Conservation (phyloP, 768 basidiomycete genomes). For the Podaxis sp. region DNA sequence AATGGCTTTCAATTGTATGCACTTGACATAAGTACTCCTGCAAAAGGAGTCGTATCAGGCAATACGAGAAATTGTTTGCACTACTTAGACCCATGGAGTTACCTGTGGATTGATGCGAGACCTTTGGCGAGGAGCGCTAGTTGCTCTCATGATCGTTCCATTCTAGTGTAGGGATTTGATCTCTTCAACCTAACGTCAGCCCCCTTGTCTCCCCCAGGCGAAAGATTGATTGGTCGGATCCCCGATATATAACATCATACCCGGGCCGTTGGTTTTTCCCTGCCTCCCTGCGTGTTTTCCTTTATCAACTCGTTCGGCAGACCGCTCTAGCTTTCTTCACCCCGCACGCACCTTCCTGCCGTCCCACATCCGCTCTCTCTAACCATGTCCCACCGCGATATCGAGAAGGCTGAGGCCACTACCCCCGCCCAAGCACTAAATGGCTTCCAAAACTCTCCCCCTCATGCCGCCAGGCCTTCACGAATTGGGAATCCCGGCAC, state of each 20-base stretch:
- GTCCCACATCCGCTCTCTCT: conserved; percentile 9
- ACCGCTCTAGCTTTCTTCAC: background rate
- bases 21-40: background rate
- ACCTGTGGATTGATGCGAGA: background rate
- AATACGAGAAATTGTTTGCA: background rate
- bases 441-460: conserved; percentile 5
- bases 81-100: background rate
- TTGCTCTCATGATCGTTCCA: background rate
- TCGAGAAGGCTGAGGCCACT: conserved; percentile 39
- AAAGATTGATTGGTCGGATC: background rate
- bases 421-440: conserved; percentile 27
- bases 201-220: background rate
- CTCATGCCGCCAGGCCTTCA: conserved; percentile 26
- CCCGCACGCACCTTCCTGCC: background rate
- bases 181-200: background rate
- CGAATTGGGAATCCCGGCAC: conserved; percentile 61
- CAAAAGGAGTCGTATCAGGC: background rate
- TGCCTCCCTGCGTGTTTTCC: background rate
- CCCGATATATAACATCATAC: background rate
- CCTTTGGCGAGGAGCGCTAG: background rate
- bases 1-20: background rate
- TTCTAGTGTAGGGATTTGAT: background rate
- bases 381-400: conserved; percentile 25
- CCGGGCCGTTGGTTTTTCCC: background rate
- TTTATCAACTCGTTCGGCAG: background rate